Evolutionary conservation across 208 protist species (phyloP).

Genomic region (Vickermania ingenoplastis): DNA sequence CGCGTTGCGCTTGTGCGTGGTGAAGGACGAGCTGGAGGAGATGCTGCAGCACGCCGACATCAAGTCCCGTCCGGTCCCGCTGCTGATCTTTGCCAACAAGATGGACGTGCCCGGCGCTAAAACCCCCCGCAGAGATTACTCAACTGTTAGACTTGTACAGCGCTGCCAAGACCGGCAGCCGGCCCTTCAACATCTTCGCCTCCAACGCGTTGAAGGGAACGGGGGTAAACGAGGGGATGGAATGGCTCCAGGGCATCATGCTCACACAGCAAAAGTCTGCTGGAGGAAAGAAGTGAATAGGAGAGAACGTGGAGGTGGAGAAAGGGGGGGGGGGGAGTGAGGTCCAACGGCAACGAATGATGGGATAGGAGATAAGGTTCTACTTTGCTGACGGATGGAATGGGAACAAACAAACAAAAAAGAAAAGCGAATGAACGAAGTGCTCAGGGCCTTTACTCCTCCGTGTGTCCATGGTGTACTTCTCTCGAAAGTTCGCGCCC

Average conservation of each 20-base stretch:
- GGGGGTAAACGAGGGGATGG: conserved; percentile 58
- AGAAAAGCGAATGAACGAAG: no score
- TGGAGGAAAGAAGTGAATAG: conserved; percentile 24
- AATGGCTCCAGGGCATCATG: conserved; percentile 54
- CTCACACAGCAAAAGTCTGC: conserved; percentile 22
- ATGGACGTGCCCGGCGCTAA: conserved; percentile 84
- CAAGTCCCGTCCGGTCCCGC: conserved; percentile 22
- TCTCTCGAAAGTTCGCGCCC: no score
- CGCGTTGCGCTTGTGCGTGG: conserved; percentile 70
- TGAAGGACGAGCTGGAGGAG: conserved; percentile 75
- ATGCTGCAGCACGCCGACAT: conserved; percentile 66
- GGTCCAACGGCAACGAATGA: no score
- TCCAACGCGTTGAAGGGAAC: conserved; percentile 61
- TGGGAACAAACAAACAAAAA: no score
- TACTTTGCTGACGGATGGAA: no score
- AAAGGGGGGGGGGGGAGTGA: no score
- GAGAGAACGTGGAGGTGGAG: background rate
- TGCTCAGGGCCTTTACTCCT: no score
- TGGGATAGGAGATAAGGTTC: no score
- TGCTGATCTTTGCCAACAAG: conserved; percentile 90
- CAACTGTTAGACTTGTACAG: conserved; percentile 63
- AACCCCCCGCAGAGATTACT: conserved; percentile 58
- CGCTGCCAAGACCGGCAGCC: conserved; percentile 39
- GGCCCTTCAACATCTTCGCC: conserved; percentile 80
- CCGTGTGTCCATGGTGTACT: no score